phyloP scores from a whole-genome alignment of 169 alveolate species.

The Plasmodium gonderi region DNA sequence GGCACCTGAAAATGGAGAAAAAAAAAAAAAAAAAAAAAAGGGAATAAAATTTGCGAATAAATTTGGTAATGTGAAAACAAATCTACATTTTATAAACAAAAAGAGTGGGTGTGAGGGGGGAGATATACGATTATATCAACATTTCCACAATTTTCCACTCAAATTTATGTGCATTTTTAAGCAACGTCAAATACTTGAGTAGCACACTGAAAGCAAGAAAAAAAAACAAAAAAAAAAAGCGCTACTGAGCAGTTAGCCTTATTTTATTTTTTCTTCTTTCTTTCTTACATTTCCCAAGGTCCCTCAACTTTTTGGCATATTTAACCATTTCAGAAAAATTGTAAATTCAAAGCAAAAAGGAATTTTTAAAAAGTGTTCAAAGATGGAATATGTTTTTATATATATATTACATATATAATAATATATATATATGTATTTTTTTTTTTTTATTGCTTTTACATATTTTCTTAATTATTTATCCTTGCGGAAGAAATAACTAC shows the following conservation, averaged over 20 bases:
- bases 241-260: no score
- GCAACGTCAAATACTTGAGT: no score
- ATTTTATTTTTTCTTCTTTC: background rate
- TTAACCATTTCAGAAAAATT: conserved; percentile 48
- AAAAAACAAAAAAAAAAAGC: background rate
- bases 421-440: background rate
- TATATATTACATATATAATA: background rate
- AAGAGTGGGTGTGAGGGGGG: no score
- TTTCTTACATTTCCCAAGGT: conserved; percentile 56
- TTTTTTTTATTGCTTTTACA: no score
- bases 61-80: no score
- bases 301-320: conserved; percentile 58
- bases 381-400: conserved; percentile 1
- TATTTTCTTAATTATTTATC: background rate
- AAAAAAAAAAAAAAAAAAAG: background rate
- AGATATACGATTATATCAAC: no score
- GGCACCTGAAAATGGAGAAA: conserved; percentile 35
- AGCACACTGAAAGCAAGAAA: background rate
- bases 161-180: no score
- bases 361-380: background rate
- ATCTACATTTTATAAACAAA: no score
- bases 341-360: background rate
- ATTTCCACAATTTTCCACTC: no score
- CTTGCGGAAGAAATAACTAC: background rate
- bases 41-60: no score